Conservation (phyloP, 2,329 filamentous ascomycete species). For the Drechslerella dactyloides region DNA sequence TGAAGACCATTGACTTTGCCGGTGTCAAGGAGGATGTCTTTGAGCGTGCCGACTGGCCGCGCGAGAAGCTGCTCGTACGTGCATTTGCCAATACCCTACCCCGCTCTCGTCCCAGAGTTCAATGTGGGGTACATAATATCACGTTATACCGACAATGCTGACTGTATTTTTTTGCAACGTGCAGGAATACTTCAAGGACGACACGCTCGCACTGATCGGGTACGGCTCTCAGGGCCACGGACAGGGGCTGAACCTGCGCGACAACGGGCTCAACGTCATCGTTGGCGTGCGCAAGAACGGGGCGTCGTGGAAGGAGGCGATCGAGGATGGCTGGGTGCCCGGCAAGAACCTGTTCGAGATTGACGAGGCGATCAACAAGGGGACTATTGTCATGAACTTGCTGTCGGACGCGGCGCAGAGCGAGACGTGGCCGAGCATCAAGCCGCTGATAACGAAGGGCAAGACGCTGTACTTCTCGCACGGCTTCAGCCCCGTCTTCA, state of each 20-base stretch:
- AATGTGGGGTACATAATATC: neutral
- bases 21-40: constrained; percentile 93
- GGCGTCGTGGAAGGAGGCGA: constrained; percentile 96
- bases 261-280: constrained; percentile 99
- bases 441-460: constrained; percentile 97
- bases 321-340: constrained; percentile 96
- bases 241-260: constrained; percentile 98
- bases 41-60: constrained; percentile 97
- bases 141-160: constrained; percentile 2
- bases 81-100: constrained; percentile 6
- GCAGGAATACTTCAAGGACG: constrained; percentile 99
- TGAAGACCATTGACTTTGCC: constrained; percentile 99
- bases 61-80: constrained; percentile 92
- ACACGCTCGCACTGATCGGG: constrained; percentile 97
- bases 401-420: constrained; percentile 96
- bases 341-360: constrained; percentile 99
- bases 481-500: constrained; percentile 99
- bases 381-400: constrained; percentile 98
- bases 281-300: constrained; percentile 98
- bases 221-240: constrained; percentile 82
- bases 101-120: neutral
- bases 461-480: constrained; percentile 99
- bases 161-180: constrained; percentile 1
- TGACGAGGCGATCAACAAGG: constrained; percentile 90
- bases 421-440: constrained; percentile 98